Evolutionary conservation across 2,329 filamentous ascomycete genomes (phyloP).

Genomic region (Claviceps citrina): DNA sequence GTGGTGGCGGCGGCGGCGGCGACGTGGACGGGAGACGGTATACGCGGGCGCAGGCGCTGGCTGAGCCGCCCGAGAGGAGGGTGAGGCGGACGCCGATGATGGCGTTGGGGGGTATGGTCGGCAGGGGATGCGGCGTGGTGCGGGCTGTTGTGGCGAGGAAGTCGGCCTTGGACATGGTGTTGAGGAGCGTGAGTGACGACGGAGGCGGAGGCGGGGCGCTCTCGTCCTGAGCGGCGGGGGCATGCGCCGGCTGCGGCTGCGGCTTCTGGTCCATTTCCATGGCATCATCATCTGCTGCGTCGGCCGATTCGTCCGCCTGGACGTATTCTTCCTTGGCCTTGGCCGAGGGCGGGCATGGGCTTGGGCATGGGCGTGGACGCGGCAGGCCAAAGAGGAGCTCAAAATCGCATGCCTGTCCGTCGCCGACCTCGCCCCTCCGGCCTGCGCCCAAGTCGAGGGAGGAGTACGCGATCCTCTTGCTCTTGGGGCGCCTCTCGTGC

Average conservation of each 20-base stretch:
- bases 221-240: background rate
- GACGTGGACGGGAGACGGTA: constrained; percentile 54
- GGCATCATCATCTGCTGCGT: constrained; percentile 9
- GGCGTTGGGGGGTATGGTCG: constrained; percentile 19
- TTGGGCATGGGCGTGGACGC: constrained; percentile 6
- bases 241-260: background rate
- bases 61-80: constrained; percentile 55
- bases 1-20: constrained; percentile 27
- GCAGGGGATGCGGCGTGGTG: constrained; percentile 7
- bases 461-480: constrained; percentile 63
- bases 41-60: constrained; percentile 58
- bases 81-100: constrained; percentile 50
- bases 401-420: constrained; percentile 75
- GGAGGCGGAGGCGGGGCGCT: background rate
- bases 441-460: constrained; percentile 58
- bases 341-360: background rate
- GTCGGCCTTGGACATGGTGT: constrained; percentile 12
- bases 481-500: constrained; percentile 68
- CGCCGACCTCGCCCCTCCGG: constrained; percentile 67
- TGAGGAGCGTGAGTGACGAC: constrained; percentile 10
- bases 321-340: constrained; percentile 4
- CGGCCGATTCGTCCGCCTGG: constrained; percentile 2
- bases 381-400: constrained; percentile 41
- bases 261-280: constrained; percentile 18
- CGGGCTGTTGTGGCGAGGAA: constrained; percentile 18